These are phyloP conservation scores for Lachancea waltii DNA, from an alignment of 805 yeast species.

Conservation along the genomic window DNA sequence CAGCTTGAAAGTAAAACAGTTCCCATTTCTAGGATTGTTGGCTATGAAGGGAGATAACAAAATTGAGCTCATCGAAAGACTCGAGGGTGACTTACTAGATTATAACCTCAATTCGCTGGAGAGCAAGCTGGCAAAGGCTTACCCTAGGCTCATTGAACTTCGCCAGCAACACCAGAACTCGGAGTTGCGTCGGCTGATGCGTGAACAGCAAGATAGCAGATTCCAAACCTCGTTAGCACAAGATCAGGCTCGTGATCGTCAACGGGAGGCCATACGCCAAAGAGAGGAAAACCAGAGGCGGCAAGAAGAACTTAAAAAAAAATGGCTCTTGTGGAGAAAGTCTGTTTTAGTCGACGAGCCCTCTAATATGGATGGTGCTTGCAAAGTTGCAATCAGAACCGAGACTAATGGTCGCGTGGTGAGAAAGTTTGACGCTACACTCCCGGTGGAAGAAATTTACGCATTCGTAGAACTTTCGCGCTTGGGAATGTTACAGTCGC, in stretches of 20 bases:
- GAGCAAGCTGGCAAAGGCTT: slow-evolving; percentile 21
- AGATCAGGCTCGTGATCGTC: slow-evolving; percentile 48
- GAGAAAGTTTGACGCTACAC: slow-evolving; percentile 41
- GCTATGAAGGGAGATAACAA: slow-evolving; percentile 50
- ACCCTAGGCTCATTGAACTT: slow-evolving; percentile 41
- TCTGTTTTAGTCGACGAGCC: slow-evolving; percentile 26
- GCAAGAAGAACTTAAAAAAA: slow-evolving; percentile 20
- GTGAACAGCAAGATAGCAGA: slow-evolving; percentile 71
- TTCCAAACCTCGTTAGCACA: slow-evolving; percentile 62
- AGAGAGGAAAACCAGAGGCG: slow-evolving; percentile 12
- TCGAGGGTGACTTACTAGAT: slow-evolving; percentile 21
- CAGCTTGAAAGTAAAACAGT: slow-evolving; percentile 59
- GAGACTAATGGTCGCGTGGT: slow-evolving; percentile 55
- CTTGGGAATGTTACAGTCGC: slow-evolving; percentile 22
- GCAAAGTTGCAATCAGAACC: slow-evolving; percentile 67
- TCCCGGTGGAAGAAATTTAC: slow-evolving; percentile 56
- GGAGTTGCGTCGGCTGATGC: slow-evolving; percentile 49
- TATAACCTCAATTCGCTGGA: slow-evolving; percentile 18
- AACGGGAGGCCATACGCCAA: slow-evolving; percentile 17
- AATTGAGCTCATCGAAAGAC: slow-evolving; percentile 27
- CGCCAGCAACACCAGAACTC: slow-evolving; percentile 58
- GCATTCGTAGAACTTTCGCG: slow-evolving; percentile 57
- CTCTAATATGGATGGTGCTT: slow-evolving; percentile 28
- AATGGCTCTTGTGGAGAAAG: slow-evolving; percentile 49
- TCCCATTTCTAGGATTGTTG: slow-evolving; percentile 78